Conservation (phyloP, 1,139 yeast species). For the Pichia sp. region DNA sequence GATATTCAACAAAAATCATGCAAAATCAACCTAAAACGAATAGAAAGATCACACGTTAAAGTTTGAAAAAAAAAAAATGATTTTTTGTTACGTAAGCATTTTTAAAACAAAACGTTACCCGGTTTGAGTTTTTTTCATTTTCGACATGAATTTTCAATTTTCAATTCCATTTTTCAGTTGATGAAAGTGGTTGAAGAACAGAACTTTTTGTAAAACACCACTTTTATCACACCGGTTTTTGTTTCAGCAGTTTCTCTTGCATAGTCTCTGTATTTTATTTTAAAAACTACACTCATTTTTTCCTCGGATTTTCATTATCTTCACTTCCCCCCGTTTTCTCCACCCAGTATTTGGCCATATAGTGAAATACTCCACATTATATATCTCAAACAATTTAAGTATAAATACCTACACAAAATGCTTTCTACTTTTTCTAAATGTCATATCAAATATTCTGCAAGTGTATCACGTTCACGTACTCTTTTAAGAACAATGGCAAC, state of each 20-base stretch:
- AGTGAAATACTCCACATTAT: not conserved
- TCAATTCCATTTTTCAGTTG: not conserved
- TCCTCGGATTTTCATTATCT: not conserved
- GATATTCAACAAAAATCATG: not conserved
- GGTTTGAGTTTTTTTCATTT: not conserved
- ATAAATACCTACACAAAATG: not conserved
- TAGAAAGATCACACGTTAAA: not conserved
- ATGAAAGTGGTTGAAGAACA: not conserved
- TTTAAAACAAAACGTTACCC: not conserved
- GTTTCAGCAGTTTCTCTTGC: not conserved
- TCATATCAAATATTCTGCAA: not conserved
- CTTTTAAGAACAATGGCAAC: constrained; percentile 19
- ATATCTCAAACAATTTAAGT: not conserved
- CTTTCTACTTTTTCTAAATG: not conserved
- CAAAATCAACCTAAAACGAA: not conserved
- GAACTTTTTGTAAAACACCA: not conserved
- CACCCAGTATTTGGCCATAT: not conserved
- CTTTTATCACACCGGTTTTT: not conserved
- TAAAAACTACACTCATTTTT: not conserved
- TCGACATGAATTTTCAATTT: not conserved
- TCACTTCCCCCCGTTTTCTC: not conserved
- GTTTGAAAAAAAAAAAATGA: not conserved
- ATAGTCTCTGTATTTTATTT: not conserved
- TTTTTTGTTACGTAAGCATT: not conserved
- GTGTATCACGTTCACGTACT: not conserved